Evolutionary conservation across 495 filamentous ascomycete species (phyloP), one percentile per base, ranked within the genome.

Genomic region (Penicillium robsamsonii): DNA sequence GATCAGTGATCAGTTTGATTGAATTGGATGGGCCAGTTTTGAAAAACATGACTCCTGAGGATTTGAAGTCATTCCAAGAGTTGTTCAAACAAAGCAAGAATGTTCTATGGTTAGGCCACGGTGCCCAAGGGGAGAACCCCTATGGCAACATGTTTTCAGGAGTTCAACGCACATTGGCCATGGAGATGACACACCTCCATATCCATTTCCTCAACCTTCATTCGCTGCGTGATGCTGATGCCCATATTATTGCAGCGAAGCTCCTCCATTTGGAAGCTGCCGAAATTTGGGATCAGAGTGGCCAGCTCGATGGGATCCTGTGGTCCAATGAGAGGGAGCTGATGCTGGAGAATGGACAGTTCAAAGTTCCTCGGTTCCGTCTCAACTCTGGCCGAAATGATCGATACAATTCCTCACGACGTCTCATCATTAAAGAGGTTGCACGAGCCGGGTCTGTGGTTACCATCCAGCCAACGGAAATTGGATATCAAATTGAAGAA

Each of bases 1-100:
- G 65, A 17, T 64, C 66, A 0, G 70, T 81, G 2, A 53, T 84
- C 20, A 72, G 64, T 52, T 57, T 84, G 37, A 53, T 69, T 9
- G 82, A 84, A 29, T 62, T 78, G 10, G 71, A 78, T 57, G 64
- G 66, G 7, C 69, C 75, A 0, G 60, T 76, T 3, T 74, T 85
- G 6, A 55, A 71, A n/a, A 53, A 58, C 5, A 62, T 82, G n/a
- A 67, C 65, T 5, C n/a, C 60, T 1, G 9, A 35, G 17, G 53
- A 46, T 0, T 17, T 66, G 35, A 58, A 44, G n/a, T 50, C 57
- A 3, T 63, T 66, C 33, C 58, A 68, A 30, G 58, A 50, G 10
- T 2, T 82, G 0, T 66, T 80, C n/a, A 55, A 68, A 8, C 46
- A 59, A 18, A 60, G 63, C 10, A 74, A 71, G 50, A 70, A 65